Base-by-base conservation (phyloP, 345 rosid genomes). In the Anastatica hierochuntica region DNA sequence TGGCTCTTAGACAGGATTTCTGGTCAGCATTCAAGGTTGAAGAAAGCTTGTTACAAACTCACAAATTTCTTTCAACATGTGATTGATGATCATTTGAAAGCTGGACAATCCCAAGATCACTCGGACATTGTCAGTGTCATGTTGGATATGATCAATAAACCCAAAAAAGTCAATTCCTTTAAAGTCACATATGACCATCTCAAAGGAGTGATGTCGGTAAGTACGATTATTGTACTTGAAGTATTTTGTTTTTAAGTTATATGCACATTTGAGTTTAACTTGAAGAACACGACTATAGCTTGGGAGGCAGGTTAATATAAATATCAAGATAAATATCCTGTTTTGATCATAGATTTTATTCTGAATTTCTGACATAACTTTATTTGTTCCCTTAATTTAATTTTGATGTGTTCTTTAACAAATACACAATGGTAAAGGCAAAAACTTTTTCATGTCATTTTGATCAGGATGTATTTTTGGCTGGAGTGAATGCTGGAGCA, bases 401-500 rank as follows among this genome's bases (percentile, higher is more conserved):
- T 21, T 21, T 21, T 21, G 24, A 21, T 21, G 5, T 21, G 3
- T 21, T 21, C 24, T 21, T 21, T 21, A 21, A 21, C 24, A 2
- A 46, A 46, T 27, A 14, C n/a, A n/a, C n/a, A n/a, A n/a, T n/a
- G n/a, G n/a, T n/a, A n/a, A n/a, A n/a, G n/a, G n/a, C n/a, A n/a
- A n/a, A n/a, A n/a, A n/a, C n/a, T n/a, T n/a, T n/a, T n/a, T 8
- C 53, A 29, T 29, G 37, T 2, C 24, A 27, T 14, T 5, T 29
- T 34, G 14, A 33, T 10, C 63, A 82, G 79, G 62, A 82, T 49
- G 59, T 77, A 12, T 77, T 79, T 60, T 14, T 77, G 42, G 87
- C 59, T 9, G 87, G 84, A 56, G 43, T 73, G 2, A 79, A 80
- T 51, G 75, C 81, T 0, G 54, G 63, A 33, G 71, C 83, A 10